Evolutionary conservation across 1,139 yeast genomes (phyloP), one percentile per base, ranked within the genome.

Genomic region (Geotrichum candidum): DNA sequence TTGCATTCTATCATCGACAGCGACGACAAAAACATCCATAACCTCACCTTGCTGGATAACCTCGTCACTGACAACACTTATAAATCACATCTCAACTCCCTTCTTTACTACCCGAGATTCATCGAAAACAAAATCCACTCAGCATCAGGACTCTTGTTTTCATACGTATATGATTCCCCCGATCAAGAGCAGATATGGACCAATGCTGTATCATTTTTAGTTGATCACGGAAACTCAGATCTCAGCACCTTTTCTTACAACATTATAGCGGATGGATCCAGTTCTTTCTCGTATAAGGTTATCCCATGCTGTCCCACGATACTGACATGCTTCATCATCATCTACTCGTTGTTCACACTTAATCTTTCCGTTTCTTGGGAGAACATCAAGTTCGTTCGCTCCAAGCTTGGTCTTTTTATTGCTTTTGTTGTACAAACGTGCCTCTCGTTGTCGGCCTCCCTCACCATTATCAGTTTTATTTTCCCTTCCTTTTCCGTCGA

Each of bases 341-440:
- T 74, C 0, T 79, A 79, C 62, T 57, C 72, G 0, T 53, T 72
- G 1, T 69, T 78, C 2, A 62, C 73, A 0, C 29, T 75, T 2
- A 80, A 80, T 65, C 72, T 77, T 57, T 58, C 74, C 4, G 68
- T 85, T 18, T 78, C 87, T 22, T 75, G 86, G 35, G 75, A 83
- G 23, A 83, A 84, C 64, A 74, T 81, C 58, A 82, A 82, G 57
- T 77, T 83, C 25, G 81, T 88, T 11, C 80, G 84, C 59, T 86
- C 92, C 1, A 81, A 80, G 67, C 57, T 77, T 1, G 92, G 94
- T 0, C 74, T 88, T 13, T 67, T 86, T 7, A 62, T 81, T n/a
- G 92, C 91, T 0, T 85, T 87, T 77, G 35, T 79, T 0, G 81
- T 82, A 1, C 85, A 86, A 65, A 70, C 80, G 1, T 52, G 74